Evolutionary conservation across 2,329 filamentous ascomycete species (phyloP), one percentile per base, ranked within the genome.

Genomic region (Esteya vermicola): DNA sequence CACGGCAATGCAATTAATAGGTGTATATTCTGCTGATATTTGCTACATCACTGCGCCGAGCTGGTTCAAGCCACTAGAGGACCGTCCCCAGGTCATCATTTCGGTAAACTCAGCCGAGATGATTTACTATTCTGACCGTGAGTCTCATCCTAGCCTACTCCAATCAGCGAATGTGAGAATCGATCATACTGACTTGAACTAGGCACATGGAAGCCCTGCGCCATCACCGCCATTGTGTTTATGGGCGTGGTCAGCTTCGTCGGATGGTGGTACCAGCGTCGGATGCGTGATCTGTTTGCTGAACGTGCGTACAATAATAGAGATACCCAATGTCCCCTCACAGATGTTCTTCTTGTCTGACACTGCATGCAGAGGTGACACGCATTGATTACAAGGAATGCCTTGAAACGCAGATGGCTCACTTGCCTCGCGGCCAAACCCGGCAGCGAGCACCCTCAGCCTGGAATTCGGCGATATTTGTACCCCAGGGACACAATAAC

Each of bases 221-320:
- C 47, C 6, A 48, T 51, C 33, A 43, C 47, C 0, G 51, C 49
- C 18, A 52, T 52, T 30, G 35, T 44, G 0, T 52, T 53, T 33
- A 52, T 53, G 50, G 42, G 44, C 19, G 26, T 47, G 7, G 47
- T 52, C 14, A 47, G 45, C 33, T 52, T 51, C 16, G 37, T 49
- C 0, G 50, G 48, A 10, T 53, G 51, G 51, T 53, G 49, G 51
- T 52, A 53, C 19, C 51, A 53, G 41, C 44, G 50, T n/a, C 45
- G 46, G 10, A 51, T 49, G 48, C 46, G 50, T 1, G 49, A 50
- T 19, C n/a, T 50, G 2, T 52, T 52, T 33, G 37, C 42, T 3
- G 31, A 42, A 6, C 43, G 46, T 48, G 14, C 8, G 46, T 40
- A 20, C 13, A n/a, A n/a, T n/a, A n/a, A n/a, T n/a, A n/a, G n/a